Percentiles rank a stretch among this genome's conserved stretches.
Evolutionary conservation across 129 eudicot genomes (phyloP).

Genomic region (Heracleum sosnowskyi): DNA sequence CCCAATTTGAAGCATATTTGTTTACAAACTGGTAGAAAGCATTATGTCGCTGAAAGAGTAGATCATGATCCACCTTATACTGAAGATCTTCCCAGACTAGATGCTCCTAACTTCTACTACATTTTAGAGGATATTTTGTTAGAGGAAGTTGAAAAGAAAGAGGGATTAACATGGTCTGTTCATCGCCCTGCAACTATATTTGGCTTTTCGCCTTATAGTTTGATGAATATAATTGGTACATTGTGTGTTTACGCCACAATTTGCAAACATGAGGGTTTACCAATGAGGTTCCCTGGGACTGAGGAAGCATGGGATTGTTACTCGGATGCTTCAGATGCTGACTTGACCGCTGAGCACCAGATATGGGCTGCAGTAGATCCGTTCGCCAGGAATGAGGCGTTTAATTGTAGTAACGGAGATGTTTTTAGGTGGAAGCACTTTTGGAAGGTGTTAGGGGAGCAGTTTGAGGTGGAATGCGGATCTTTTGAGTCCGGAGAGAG

Average conservation of each 20-base stretch:
- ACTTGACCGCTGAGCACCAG: conserved; percentile 57
- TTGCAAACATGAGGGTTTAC: conserved; percentile 41
- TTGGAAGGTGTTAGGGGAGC: conserved; percentile 45
- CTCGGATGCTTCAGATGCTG: conserved; percentile 42
- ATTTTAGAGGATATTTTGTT: conserved; percentile 44
- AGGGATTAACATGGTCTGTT: conserved; percentile 42
- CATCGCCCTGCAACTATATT: conserved; percentile 51
- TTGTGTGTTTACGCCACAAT: conserved; percentile 56
- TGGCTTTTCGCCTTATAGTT: conserved; percentile 52
- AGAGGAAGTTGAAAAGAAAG: conserved; percentile 27
- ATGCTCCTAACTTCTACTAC: conserved; percentile 39
- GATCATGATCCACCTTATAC: conserved; percentile 32
- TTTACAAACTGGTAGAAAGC: conserved; percentile 48
- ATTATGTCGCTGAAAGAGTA: conserved; percentile 16
- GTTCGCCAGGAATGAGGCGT: conserved; percentile 40
- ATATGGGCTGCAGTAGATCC: conserved; percentile 57
- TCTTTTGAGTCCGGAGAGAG: conserved; percentile 30
- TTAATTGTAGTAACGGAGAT: conserved; percentile 49
- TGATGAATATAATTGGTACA: conserved; percentile 36
- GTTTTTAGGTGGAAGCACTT: conserved; percentile 59
- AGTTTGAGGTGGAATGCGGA: conserved; percentile 40
- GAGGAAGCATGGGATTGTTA: conserved; percentile 50
- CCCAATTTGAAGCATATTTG: conserved; percentile 42
- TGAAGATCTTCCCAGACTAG: conserved; percentile 49
- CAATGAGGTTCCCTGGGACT: conserved; percentile 47